Evolutionary conservation across 495 filamentous ascomycete genomes (phyloP).

Genomic region (Aspergillus homomorphus): DNA sequence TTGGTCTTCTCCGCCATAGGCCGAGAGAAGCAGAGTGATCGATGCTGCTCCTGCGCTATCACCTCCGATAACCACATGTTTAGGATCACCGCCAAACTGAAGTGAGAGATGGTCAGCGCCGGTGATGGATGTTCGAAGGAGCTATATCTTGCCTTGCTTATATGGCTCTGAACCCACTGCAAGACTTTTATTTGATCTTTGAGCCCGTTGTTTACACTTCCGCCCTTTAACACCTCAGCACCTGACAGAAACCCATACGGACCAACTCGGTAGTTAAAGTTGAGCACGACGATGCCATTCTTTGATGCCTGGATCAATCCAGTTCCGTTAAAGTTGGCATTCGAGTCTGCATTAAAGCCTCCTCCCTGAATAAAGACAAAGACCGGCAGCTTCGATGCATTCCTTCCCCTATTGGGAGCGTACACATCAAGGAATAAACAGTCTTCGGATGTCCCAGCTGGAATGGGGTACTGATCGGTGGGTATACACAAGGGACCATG

Average conservation of each 20-base stretch:
- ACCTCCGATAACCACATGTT: slow-evolving; percentile 68
- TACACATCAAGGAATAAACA: slow-evolving; percentile 76
- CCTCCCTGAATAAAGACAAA: slow-evolving; percentile 78
- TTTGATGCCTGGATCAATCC: slow-evolving; percentile 57
- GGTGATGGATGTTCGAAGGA: background rate
- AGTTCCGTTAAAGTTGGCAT: slow-evolving; percentile 64
- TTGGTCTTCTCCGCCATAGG: slow-evolving; percentile 55
- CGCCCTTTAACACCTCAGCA: slow-evolving; percentile 50
- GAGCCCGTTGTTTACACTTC: slow-evolving; percentile 66
- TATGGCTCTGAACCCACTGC: slow-evolving; percentile 66
- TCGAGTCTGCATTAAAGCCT: slow-evolving; percentile 61
- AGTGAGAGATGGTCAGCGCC: background rate
- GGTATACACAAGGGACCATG: slow-evolving; percentile 53
- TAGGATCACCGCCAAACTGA: slow-evolving; percentile 70
- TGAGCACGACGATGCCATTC: slow-evolving; percentile 63
- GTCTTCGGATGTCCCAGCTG: slow-evolving; percentile 55
- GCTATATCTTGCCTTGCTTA: slow-evolving; percentile 43
- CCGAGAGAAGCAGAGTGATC: slow-evolving; percentile 63
- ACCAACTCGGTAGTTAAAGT: slow-evolving; percentile 77
- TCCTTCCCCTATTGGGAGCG: slow-evolving; percentile 53
- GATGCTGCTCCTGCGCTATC: slow-evolving; percentile 69
- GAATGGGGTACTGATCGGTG: slow-evolving; percentile 37
- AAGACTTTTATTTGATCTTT: slow-evolving; percentile 66
- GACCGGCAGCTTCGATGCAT: slow-evolving; percentile 53
- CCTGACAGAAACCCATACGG: slow-evolving; percentile 71